These are phyloP conservation scores for Wickerhamiella shivajii DNA, from an alignment of 805 yeast genomes.

Conservation along the genomic window DNA sequence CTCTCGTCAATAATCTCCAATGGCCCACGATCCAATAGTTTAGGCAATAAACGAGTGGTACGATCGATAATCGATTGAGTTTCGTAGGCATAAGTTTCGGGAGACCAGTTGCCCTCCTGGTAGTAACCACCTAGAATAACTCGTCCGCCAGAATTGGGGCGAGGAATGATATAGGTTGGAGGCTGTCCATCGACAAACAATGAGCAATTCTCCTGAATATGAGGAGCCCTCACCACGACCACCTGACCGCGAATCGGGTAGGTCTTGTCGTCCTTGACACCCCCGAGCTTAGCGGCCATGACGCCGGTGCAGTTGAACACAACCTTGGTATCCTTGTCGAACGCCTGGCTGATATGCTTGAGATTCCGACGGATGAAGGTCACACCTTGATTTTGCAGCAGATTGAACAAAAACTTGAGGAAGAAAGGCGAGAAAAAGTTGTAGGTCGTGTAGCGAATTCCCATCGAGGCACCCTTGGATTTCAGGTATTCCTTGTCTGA, in stretches of 20 bases:
- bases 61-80: constrained; percentile 48
- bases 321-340: constrained; percentile 24
- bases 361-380: constrained; percentile 33
- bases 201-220: constrained; percentile 40
- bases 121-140: constrained; percentile 63
- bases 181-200: constrained; percentile 9
- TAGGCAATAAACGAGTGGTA: constrained; percentile 34
- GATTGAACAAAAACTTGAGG: constrained; percentile 32
- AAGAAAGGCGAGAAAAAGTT: constrained; percentile 60
- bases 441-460: constrained; percentile 45
- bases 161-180: constrained; percentile 58
- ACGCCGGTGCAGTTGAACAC: constrained; percentile 71
- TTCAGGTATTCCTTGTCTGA: constrained; percentile 30
- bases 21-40: constrained; percentile 28
- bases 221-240: constrained; percentile 57
- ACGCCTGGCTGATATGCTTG: constrained; percentile 43
- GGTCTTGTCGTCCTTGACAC: constrained; percentile 44
- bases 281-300: constrained; percentile 49
- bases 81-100: constrained; percentile 42
- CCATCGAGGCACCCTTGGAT: constrained; percentile 35
- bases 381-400: constrained; percentile 38
- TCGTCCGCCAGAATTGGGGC: constrained; percentile 52
- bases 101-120: constrained; percentile 48
- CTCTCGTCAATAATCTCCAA: constrained; percentile 47
- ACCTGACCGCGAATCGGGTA: constrained; percentile 76